Evolutionary conservation across 345 rosid genomes (phyloP).

Genomic region (Eucalyptus erythrocorys): DNA sequence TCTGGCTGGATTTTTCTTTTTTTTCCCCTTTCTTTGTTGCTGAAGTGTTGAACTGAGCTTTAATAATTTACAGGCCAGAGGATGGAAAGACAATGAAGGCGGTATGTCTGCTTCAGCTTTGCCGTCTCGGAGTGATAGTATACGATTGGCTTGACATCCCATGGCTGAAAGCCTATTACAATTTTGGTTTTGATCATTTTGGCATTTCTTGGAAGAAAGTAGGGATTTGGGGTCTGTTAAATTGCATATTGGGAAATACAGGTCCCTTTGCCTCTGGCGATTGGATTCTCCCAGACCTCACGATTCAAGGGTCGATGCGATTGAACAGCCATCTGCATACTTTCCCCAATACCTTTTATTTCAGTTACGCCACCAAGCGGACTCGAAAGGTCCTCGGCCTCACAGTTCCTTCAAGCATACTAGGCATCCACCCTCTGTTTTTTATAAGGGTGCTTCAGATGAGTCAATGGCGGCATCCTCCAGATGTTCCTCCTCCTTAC

Average conservation of each 20-base stretch:
- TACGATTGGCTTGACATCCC: conserved; percentile 93
- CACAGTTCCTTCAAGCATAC: conserved; percentile 69
- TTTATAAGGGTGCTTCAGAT: conserved; percentile 81
- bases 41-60: not conserved
- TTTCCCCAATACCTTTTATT: conserved; percentile 73
- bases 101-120: conserved; percentile 63
- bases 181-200: conserved; percentile 92
- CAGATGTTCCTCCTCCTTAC: conserved; percentile 55
- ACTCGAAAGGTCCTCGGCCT: conserved; percentile 51
- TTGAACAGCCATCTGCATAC: conserved; percentile 50
- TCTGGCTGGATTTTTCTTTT: not conserved
- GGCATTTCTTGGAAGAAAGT: conserved; percentile 67
- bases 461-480: conserved; percentile 72
- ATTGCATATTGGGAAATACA: conserved; percentile 57
- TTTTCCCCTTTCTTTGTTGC: not conserved
- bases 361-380: conserved; percentile 87
- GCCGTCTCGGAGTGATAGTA: conserved; percentile 69
- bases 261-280: conserved; percentile 85
- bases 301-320: conserved; percentile 70
- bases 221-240: conserved; percentile 58
- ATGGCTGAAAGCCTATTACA: conserved; percentile 78
- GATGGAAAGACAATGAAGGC: conserved; percentile 76
- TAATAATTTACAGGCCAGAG: conserved; percentile 41
- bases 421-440: conserved; percentile 77
- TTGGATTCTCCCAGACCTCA: conserved; percentile 95